These are phyloP conservation scores for Breviolum minutum DNA, from an alignment of 73 alveolate species.

Conservation along the genomic window DNA sequence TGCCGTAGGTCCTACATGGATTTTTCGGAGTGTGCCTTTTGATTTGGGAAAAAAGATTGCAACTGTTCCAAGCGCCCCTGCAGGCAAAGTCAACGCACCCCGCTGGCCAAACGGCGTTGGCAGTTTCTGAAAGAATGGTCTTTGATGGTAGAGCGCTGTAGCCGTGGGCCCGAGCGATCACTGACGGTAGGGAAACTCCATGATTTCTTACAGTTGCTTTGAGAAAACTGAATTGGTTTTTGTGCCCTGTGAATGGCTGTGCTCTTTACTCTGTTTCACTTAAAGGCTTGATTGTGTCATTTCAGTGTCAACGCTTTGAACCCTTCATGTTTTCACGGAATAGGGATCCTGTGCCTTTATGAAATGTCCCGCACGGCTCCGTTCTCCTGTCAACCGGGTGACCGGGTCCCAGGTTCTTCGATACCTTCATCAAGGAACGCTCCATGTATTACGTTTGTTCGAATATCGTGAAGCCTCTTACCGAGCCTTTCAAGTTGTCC, in stretches of 20 bases:
- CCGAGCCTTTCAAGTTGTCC: neutral
- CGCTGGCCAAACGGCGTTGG: slow-evolving; percentile 1
- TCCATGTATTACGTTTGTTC: slow-evolving; percentile 10
- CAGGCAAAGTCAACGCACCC: slow-evolving; percentile 5
- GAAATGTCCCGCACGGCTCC: too few species aligned
- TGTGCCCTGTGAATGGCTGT: neutral
- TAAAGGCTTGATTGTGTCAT: neutral
- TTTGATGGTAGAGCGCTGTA: neutral
- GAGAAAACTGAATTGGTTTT: neutral
- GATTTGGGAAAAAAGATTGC: neutral
- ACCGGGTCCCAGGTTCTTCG: neutral
- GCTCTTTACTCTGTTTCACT: neutral
- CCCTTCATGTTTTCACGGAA: too few species aligned
- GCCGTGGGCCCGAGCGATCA: slow-evolving; percentile 27
- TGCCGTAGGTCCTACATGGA: neutral
- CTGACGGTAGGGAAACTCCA: slow-evolving; percentile 15
- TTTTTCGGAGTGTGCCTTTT: neutral
- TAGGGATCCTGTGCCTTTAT: too few species aligned
- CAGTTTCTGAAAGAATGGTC: slow-evolving; percentile 37
- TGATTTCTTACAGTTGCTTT: slow-evolving; percentile 7
- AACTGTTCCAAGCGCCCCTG: too few species aligned
- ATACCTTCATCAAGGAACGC: slow-evolving; percentile 20
- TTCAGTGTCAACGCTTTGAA: neutral
- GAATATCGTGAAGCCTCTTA: slow-evolving; percentile 19
- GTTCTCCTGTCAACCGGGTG: neutral